phyloP scores from a whole-genome alignment of 192 early-diverging fungal species.

The Coemansia sp. region DNA sequence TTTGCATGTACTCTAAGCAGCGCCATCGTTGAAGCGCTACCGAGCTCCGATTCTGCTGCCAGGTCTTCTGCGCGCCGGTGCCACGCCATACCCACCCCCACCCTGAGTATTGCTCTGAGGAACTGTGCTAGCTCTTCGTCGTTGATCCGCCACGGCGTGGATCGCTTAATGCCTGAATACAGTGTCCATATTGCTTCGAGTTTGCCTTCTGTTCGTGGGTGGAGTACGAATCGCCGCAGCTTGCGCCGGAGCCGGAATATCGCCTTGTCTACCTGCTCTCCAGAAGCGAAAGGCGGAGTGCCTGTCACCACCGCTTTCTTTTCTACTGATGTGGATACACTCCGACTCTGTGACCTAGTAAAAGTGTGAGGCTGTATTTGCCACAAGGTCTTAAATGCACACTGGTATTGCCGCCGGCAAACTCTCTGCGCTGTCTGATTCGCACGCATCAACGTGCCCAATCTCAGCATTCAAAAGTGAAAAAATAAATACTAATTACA shows the following conservation, averaged over 20 bases:
- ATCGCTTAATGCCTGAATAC: constrained; percentile 20
- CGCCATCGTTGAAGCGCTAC: constrained; percentile 12
- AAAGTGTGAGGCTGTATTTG: background rate
- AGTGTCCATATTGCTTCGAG: constrained; percentile 41
- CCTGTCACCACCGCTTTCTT: background rate
- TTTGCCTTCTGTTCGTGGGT: constrained; percentile 21
- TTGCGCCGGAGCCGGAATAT: constrained; percentile 26
- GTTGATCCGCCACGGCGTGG: constrained; percentile 19
- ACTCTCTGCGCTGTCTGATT: background rate
- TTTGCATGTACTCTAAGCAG: constrained; percentile 33
- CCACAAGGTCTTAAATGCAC: background rate
- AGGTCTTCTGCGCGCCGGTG: constrained; percentile 22
- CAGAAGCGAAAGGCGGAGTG: background rate
- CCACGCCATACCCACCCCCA: constrained; percentile 26
- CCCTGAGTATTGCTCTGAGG: constrained; percentile 27
- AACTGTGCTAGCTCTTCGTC: constrained; percentile 26
- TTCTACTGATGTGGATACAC: background rate
- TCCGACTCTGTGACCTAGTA: background rate
- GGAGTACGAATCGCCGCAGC: constrained; percentile 27
- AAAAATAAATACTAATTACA: background rate
- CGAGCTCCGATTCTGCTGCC: background rate
- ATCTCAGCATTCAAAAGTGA: background rate
- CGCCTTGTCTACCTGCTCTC: constrained; percentile 20
- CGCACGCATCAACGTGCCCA: background rate
- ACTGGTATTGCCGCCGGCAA: background rate